Base-by-base conservation (phyloP, 176 grass and related monocot species). In the Cymbopogon citratus region DNA sequence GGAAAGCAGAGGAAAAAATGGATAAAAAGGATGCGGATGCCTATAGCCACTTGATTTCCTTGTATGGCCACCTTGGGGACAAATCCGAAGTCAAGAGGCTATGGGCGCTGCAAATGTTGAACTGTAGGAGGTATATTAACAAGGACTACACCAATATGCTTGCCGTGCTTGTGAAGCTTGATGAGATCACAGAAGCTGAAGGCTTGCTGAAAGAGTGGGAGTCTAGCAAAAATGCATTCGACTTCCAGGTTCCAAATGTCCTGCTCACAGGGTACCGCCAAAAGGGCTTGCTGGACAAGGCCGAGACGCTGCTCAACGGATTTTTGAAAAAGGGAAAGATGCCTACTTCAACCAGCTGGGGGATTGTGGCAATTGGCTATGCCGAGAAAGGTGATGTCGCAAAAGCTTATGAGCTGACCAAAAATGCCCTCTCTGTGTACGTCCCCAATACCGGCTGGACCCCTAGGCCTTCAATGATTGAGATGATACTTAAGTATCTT, bases 191-290 rank as follows among this genome's bases (percentile, higher is more conserved):
- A 86, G 92, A 92, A 83, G 92, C 92, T 36, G 92, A 97, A 77
- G 87, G 40, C 4, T 81, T 97, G 78, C 71, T 97, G 59, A 94
- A 94, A 85, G 90, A 97, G 66, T 92, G 94, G 92, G 87, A 94
- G 66, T 79, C 78, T 9, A 92, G 94, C 46, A 65, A 69, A 44
- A 94, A 87, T 36, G 36, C 87, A 1, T 61, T 94, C 1, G 85
- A 91, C 71, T 92, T 90, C 82, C 77, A 83, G 6, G 92, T 97
- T 26, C 87, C 87, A 70, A 85, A 92, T 79, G 57, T 94, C 87
- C 80, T 97, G 69, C 76, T 97, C 81, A 75, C 39, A 8, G 92
- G 76, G 34, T 97, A 90, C 85, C 82, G 77, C 34, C 79, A 86
- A 38, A 91, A 88, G 65, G 90, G 18, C 60, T 66, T 92, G 80